phyloP scores from a whole-genome alignment of 2,329 filamentous ascomycete species.

The Curvularia verruculosa region DNA sequence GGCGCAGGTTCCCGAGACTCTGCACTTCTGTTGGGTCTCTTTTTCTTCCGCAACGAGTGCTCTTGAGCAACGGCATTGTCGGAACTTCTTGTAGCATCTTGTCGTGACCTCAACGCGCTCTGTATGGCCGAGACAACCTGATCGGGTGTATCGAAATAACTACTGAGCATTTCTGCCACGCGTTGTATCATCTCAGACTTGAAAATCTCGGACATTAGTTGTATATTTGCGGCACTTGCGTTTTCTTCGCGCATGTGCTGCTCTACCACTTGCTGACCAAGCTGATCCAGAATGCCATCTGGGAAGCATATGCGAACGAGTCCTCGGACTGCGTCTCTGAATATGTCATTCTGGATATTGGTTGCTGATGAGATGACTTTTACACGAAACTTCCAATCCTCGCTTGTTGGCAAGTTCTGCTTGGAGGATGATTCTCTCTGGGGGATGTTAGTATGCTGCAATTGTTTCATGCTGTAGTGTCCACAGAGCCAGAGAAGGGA shows the following conservation, averaged over 20 bases:
- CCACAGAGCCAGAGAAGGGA: background rate
- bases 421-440: slow-evolving; percentile 5
- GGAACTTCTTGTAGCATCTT: background rate
- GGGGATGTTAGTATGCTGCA: background rate
- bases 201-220: slow-evolving; percentile 23
- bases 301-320: slow-evolving; percentile 39
- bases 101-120: slow-evolving; percentile 12
- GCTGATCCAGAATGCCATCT: slow-evolving; percentile 26
- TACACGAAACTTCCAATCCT: slow-evolving; percentile 33
- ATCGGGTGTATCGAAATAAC: slow-evolving; percentile 21
- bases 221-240: slow-evolving; percentile 23
- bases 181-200: slow-evolving; percentile 27
- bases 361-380: slow-evolving; percentile 28
- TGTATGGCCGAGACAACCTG: slow-evolving; percentile 22
- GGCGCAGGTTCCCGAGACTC: background rate
- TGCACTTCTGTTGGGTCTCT: background rate
- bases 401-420: slow-evolving; percentile 19
- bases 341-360: slow-evolving; percentile 22
- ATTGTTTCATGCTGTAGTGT: too few species aligned
- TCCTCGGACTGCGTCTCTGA: slow-evolving; percentile 33
- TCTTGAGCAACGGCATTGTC: background rate
- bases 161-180: slow-evolving; percentile 26
- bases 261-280: slow-evolving; percentile 26
- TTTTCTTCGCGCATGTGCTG: slow-evolving; percentile 31
- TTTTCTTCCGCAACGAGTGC: background rate